A percentile compares a stretch with the other conserved stretches of the same genome.
These are phyloP conservation scores for Mollisia scopiformis DNA, from an alignment of 2,329 filamentous ascomycete genomes.

Conservation along the genomic window DNA sequence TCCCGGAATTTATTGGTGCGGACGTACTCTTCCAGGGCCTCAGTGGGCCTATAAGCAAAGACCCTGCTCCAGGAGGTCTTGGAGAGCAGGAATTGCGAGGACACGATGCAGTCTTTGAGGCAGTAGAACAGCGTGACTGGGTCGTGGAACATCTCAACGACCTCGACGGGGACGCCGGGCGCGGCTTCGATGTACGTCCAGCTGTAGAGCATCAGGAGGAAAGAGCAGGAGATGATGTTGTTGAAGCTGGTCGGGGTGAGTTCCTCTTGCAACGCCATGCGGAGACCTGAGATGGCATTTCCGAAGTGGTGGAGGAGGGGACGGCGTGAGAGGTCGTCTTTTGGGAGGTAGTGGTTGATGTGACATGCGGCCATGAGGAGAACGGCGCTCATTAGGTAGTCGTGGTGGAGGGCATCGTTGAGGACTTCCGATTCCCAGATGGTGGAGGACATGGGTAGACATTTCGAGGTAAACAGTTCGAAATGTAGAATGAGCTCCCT, in stretches of 20 bases:
- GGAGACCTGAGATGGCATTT: conserved; percentile 9
- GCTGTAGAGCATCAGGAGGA: conserved; percentile 11
- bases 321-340: background rate
- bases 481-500: conserved; percentile 11
- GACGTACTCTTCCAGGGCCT: background rate
- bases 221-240: conserved; percentile 9
- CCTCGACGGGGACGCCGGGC: background rate
- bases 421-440: conserved; percentile 6
- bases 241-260: conserved; percentile 8
- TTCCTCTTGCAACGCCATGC: background rate
- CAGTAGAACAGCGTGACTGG: background rate
- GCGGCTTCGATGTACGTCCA: conserved; percentile 5
- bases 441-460: conserved; percentile 3
- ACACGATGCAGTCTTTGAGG: conserved; percentile 6
- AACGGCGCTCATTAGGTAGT: conserved; percentile 13
- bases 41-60: conserved; percentile 9
- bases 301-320: conserved; percentile 2
- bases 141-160: background rate
- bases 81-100: background rate
- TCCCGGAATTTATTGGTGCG: background rate
- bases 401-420: conserved; percentile 3
- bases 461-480: conserved; percentile 6
- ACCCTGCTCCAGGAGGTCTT: background rate
- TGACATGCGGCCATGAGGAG: conserved; percentile 9
- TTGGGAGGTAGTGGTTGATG: conserved; percentile 8